Evolutionary conservation across 2,329 filamentous ascomycete species (phyloP), one percentile per base, ranked within the genome.

Genomic region (Trichophyton equinum): DNA sequence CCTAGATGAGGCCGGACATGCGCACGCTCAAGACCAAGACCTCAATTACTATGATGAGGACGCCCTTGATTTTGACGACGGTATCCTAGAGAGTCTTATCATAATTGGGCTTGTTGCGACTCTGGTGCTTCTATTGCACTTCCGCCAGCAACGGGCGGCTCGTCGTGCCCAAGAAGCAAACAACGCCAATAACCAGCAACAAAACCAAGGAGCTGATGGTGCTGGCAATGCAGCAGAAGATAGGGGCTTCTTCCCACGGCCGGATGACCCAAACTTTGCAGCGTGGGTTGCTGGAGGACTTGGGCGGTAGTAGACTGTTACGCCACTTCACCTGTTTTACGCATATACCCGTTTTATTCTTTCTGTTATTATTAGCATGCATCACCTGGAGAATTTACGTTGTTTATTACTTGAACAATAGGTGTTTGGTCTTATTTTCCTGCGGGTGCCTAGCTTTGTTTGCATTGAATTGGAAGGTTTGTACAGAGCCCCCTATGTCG

Each of bases 51-150:
- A 81, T 62, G 85, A 87, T 58, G 85, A 85, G 1, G 74, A 85
- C 18, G 80, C 80, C 22, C 78, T 82, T 4, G 79, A 83, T 1
- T 79, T 88, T 33, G 88, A 92, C 58, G 89, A 91, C 55, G 88
- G 89, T 11, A 77, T 96, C 15, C 66, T 96, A 9, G 94, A 97
- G 73, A 92, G 87, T 49, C 74, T 96, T 25, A 78, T 95, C 51
- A 95, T 99, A 64, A 78, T 96, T 13, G 86, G 83, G 1, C 76
- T 97, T 13, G 86, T 88, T 0, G 84, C 85, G 13, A 84, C 85
- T 0, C 78, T 97, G 60, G 84, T 88, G 0, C 82, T 88, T 59
- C 77, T 97, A 36, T 80, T 97, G 15, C 95, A 91, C 73, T 92
- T 94, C 72, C 80, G 89, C 20, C 85, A 89, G 64, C 85, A 84